phyloP scores from a whole-genome alignment of 805 yeast genomes.

The Cyberlindnera bimundalis region DNA sequence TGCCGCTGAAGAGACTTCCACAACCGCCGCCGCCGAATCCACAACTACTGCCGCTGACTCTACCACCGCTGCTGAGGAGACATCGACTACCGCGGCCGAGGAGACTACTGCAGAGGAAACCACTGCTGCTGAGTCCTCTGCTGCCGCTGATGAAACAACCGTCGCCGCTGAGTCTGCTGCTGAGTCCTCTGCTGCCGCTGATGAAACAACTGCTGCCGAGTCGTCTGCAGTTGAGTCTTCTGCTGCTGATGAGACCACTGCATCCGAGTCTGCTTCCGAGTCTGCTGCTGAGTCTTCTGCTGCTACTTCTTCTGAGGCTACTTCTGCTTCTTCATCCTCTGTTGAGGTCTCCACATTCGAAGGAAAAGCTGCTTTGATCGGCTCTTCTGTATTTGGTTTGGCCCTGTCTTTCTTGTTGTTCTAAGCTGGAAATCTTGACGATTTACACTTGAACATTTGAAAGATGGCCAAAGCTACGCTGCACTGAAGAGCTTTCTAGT shows the following conservation, averaged over 20 bases:
- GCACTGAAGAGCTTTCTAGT: too few relatives aligned
- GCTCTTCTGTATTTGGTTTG: conserved; percentile 22
- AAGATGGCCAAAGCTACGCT: too few relatives aligned
- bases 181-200: conserved; percentile 6
- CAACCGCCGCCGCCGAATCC: conserved; percentile 5
- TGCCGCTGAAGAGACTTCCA: conserved; percentile 15
- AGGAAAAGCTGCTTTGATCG: conserved; percentile 23
- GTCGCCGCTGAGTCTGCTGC: conserved; percentile 8
- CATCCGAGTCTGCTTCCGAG: conserved; percentile 4
- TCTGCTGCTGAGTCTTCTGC: conserved; percentile 1
- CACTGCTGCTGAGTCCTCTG: not conserved
- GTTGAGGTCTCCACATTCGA: too few relatives aligned
- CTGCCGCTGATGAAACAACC: conserved; percentile 7
- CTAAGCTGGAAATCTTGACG: too few relatives aligned
- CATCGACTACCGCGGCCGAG: conserved; percentile 8
- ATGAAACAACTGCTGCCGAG: conserved; percentile 3
- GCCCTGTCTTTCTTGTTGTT: conserved; percentile 20
- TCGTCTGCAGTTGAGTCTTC: not conserved
- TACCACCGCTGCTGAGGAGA: not conserved
- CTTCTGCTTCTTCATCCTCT: too few relatives aligned
- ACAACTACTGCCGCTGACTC: conserved; percentile 6
- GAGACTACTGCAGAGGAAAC: too few relatives aligned
- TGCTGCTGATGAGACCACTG: conserved; percentile 6
- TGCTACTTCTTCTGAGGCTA: conserved; percentile 9
- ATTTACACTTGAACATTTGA: too few relatives aligned